Evolutionary conservation across 495 filamentous ascomycete species (phyloP), one percentile per base, ranked within the genome.

Genomic region (Penicillium angulare): DNA sequence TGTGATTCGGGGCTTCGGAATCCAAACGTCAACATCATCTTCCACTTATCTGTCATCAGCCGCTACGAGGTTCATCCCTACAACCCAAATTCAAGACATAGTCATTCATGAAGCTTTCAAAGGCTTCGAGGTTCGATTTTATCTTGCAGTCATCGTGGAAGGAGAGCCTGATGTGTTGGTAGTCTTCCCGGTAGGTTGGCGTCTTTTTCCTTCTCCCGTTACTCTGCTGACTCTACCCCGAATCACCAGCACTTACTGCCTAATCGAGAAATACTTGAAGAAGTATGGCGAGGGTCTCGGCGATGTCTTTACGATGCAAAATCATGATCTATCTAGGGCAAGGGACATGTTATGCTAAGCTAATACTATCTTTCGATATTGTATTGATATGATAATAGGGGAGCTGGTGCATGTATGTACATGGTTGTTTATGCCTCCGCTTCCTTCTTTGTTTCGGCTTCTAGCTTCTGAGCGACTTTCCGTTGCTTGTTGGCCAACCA

Each of bases 21-120:
- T 99, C 48, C 93, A 99, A 65, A 97, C 90, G 3, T 82, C 80
- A 5, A 88, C 86, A 0, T 82, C 80, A 17, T 83, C 81, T 21
- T 61, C 76, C 1, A 83, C 80, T 13, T 85, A 86, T 49, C 79
- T 91, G 12, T 76, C 78, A 15, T 79, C 78, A 3, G 70, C 79
- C n/a, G 76, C 80, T 12, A 90, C 90, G 46, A 75, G 92, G 49
- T 99, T 97, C 63, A 97, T 99, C 24, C 93, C 95, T 4, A 96
- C 93, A 1, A 87, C 84, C 2, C 82, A 87, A 63, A 95, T 97
- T 33, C 86, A 87, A 47, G 93, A 97, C 69, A 86, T 97, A 49
- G 79, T 96, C 48, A 88, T 99, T 38, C 90, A 97, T 67, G 93
- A 99, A 68, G 93, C 92, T 26, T 97, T 97, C 71, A 82, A 82